Evolutionary conservation across 1,284 basidiomycete species (phyloP), one percentile per base, ranked within the genome.

Genomic region (Neonothopanus nambi): DNA sequence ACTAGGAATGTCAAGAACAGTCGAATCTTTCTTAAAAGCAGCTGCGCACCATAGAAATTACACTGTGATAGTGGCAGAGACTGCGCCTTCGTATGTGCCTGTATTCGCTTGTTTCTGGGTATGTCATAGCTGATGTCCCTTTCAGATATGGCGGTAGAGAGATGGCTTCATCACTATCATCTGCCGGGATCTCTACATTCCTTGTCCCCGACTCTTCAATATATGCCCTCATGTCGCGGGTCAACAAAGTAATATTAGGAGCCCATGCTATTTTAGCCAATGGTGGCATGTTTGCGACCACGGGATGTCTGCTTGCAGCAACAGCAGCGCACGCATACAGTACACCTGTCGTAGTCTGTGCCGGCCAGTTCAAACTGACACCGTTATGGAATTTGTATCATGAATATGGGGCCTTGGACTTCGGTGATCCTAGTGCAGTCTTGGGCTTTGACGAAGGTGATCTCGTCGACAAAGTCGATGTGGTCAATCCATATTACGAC

Each of bases 311-410:
- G 12, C 79, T 95, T 23, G 89, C 89, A 1, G 90, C 90, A 2
- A 85, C 91, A 35, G 95, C 95, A 21, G 96, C 97, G n/a, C 86
- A 87, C 50, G 87, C 88, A 20, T 94, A 98, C 72, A 85, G 87
- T 59, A 96, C 93, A 12, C 96, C 96, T 0, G 91, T 98, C 28
- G 92, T 98, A 18, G 91, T 98, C 15, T 91, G 93, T 60, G 89
- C 94, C 1, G 96, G 95, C 1, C 93, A 97, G 69, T 98, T 95
- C 77, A 98, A 98, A 68, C 79, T 99, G 60, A 95, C 93, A 7
- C 95, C 95, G 1, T 77, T 92, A 21, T 98, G 96, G 93, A 94
- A 94, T 67, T 70, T 93, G 60, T 93, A 93, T 64, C 90, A 93
- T 61, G 89, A 95, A 67, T 90, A 89, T 63, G 89, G 84, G 17